Evolutionary conservation across 805 yeast genomes (phyloP).

Genomic region (Cyberlindnera maclurae): DNA sequence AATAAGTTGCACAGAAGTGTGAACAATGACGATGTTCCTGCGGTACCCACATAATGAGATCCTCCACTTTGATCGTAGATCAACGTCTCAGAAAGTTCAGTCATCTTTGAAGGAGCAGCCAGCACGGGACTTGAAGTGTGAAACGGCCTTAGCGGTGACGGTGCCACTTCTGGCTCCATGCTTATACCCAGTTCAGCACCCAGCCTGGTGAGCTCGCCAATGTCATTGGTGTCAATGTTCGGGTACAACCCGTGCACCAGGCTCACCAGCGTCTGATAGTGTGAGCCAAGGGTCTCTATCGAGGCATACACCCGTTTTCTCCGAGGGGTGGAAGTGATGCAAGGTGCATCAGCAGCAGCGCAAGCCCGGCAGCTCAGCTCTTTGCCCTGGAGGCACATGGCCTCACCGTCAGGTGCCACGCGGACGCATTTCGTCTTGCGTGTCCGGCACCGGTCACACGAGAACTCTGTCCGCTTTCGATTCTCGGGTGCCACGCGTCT

Average conservation of each 20-base stretch:
- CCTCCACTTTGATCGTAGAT: constrained; percentile 39
- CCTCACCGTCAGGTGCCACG: constrained; percentile 24
- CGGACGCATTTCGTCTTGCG: constrained; percentile 38
- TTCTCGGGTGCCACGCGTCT: constrained; percentile 33
- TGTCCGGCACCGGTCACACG: constrained; percentile 40
- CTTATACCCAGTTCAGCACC: constrained; percentile 18
- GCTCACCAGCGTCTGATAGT: constrained; percentile 34
- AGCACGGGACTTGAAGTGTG: constrained; percentile 16
- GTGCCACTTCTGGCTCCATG: constrained; percentile 6
- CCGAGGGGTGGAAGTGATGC: constrained; percentile 36
- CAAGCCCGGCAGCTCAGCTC: constrained; percentile 34
- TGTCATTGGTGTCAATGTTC: constrained; percentile 35
- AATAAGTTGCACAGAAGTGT: constrained; percentile 37
- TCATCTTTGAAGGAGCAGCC: background rate
- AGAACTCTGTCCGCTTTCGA: constrained; percentile 35
- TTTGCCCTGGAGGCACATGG: constrained; percentile 21
- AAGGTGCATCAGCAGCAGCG: constrained; percentile 29
- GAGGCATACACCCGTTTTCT: constrained; percentile 36
- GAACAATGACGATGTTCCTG: constrained; percentile 38
- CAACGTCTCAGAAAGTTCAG: constrained; percentile 22
- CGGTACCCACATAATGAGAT: constrained; percentile 40
- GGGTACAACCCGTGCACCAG: constrained; percentile 37
- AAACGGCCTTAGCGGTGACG: constrained; percentile 14
- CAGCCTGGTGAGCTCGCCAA: constrained; percentile 32
- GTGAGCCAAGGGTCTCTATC: constrained; percentile 35